These are phyloP conservation scores for Immersiella caudata DNA, from an alignment of 495 filamentous ascomycete genomes.

Conservation along the genomic window DNA sequence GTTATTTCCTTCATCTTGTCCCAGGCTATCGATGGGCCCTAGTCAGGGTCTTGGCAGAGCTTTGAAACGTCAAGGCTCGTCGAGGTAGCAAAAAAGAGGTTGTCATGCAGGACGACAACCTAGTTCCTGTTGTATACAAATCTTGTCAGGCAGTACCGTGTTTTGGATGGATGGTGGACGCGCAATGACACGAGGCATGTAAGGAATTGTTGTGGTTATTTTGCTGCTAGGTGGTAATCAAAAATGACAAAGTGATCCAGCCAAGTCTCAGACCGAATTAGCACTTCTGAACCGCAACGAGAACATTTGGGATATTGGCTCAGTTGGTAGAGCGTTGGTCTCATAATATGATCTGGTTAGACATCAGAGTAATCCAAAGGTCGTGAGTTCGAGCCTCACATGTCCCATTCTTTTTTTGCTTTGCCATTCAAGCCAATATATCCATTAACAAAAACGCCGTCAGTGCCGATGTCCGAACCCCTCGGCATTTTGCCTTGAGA, in stretches of 20 bases:
- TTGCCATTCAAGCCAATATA: neutral
- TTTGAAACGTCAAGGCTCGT: no score
- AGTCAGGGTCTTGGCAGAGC: no score
- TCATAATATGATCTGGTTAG: constrained; percentile 11
- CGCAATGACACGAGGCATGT: neutral
- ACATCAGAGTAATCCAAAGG: constrained; percentile 13
- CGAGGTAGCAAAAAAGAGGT: neutral
- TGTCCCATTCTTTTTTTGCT: neutral
- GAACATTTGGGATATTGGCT: neutral
- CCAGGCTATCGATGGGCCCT: neutral
- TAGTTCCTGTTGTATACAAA: neutral
- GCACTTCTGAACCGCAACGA: neutral
- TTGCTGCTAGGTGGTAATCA: neutral
- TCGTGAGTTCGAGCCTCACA: constrained; percentile 11
- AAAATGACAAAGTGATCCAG: neutral
- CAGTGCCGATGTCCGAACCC: no score
- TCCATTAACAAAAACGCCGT: no score
- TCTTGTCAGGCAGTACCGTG: neutral
- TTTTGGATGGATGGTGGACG: neutral
- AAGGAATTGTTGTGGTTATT: no score
- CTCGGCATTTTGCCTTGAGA: neutral
- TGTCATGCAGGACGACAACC: neutral
- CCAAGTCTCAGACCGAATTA: neutral
- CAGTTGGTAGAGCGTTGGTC: constrained; percentile 12
- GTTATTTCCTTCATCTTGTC: neutral